Percentiles rank a stretch among this genome's conserved stretches.
Conservation (phyloP, 495 filamentous ascomycete genomes). For the Talaromyces borbonicus region DNA sequence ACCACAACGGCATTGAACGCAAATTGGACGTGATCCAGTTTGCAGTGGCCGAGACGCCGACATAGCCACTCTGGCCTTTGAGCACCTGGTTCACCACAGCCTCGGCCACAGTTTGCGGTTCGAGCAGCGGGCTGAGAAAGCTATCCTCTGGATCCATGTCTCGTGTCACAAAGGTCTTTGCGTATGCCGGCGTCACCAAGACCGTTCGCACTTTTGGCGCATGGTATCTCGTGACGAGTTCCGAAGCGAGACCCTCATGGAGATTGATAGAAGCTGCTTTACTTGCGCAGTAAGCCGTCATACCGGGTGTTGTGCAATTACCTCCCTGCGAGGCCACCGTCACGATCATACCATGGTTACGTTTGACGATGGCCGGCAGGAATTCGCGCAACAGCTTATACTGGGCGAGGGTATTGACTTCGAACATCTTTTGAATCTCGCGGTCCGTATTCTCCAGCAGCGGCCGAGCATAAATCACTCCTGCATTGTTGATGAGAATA, state of each 20-base stretch:
- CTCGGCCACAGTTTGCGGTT: slow-evolving; percentile 57
- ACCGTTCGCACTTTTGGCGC: slow-evolving; percentile 56
- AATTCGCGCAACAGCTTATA: slow-evolving; percentile 57
- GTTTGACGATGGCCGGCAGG: slow-evolving; percentile 51
- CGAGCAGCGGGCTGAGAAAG: slow-evolving; percentile 46
- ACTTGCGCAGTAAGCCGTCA: slow-evolving; percentile 58
- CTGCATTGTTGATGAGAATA: slow-evolving; percentile 69
- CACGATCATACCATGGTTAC: slow-evolving; percentile 65
- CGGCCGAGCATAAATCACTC: slow-evolving; percentile 49
- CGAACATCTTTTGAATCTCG: slow-evolving; percentile 55
- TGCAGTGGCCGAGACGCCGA: slow-evolving; percentile 38
- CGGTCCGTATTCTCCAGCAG: slow-evolving; percentile 47
- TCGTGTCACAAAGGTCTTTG: slow-evolving; percentile 50
- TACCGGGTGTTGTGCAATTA: slow-evolving; percentile 49
- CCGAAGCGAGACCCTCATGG: slow-evolving; percentile 59
- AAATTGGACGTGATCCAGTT: slow-evolving; percentile 23
- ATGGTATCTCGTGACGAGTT: slow-evolving; percentile 50
- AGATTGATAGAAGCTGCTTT: slow-evolving; percentile 60
- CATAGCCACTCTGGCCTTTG: slow-evolving; percentile 44
- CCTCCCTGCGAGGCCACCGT: slow-evolving; percentile 58
- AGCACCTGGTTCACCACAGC: slow-evolving; percentile 50
- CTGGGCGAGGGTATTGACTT: slow-evolving; percentile 62
- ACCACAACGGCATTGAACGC: slow-evolving; percentile 33
- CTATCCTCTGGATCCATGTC: slow-evolving; percentile 44
- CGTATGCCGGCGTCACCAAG: slow-evolving; percentile 55